Evolutionary conservation across 441 rosid species (phyloP).

Genomic region (Eruca vesicaria): DNA sequence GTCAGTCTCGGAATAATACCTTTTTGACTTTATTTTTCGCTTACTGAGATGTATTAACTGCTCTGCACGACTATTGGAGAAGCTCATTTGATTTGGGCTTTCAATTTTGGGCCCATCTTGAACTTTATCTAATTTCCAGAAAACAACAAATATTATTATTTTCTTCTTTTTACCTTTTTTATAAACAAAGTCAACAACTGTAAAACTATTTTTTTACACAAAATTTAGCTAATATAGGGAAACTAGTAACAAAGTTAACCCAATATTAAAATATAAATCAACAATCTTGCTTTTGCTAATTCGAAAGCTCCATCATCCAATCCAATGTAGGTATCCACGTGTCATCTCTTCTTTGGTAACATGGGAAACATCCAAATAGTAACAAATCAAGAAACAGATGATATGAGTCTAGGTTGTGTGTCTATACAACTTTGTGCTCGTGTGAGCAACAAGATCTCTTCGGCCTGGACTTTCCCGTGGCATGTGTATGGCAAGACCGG

Average conservation of each 20-base stretch:
- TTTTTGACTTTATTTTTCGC: neutral
- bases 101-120: neutral
- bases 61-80: neutral
- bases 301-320: slow-evolving; percentile 22
- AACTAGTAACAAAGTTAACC: neutral
- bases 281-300: slow-evolving; percentile 22
- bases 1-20: neutral
- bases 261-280: slow-evolving; percentile 10
- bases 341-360: slow-evolving; percentile 29
- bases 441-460: slow-evolving; percentile 61
- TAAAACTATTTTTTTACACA: neutral
- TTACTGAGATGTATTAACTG: neutral
- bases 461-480: slow-evolving; percentile 73
- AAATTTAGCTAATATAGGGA: slow-evolving; percentile 26
- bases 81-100: slow-evolving; percentile 9
- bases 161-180: neutral
- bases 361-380: slow-evolving; percentile 24
- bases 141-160: neutral
- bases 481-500: slow-evolving; percentile 45
- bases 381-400: slow-evolving; percentile 29
- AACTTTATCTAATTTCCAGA: neutral
- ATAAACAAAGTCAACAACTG: slow-evolving; percentile 1
- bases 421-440: slow-evolving; percentile 52
- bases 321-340: slow-evolving; percentile 23
- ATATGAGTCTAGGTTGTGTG: slow-evolving; percentile 41